Base-by-base conservation (phyloP, 768 basidiomycete species). In the Boletus speciosus region DNA sequence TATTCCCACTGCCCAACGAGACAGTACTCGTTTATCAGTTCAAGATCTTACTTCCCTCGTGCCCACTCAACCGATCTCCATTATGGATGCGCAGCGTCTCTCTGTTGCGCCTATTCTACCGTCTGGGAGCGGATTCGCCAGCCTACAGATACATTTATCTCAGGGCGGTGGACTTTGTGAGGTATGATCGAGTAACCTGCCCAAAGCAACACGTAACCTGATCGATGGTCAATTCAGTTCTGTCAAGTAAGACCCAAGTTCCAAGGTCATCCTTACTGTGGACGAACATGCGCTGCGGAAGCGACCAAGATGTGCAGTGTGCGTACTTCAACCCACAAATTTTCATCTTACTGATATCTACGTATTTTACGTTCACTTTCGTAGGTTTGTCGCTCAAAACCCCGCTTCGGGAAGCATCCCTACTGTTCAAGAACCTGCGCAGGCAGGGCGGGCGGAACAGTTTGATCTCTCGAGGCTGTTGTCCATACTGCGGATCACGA, bases 191-290 rank as follows among this genome's bases (percentile, higher is more conserved):
- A 27, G 7, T 12, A 19, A 19, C 21, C 32, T 56, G 11, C 19
- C 15, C 46, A 21, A 25, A 23, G 7, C 23, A 27, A 10, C n/a
- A 19, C 29, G 11, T 50, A 14, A 10, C 11, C 59, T 65, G 35
- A 58, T 51, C 45, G 21, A 55, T 46, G 53, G 37, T 54, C 31
- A 21, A 80, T 77, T 57, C 35, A 74, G 73, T 67, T 64, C 34
- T 86, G 85, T 61, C 78, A 81, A 56, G 75, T 76, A 63, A 81
- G 79, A 55, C 81, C 82, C 5, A 86, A 83, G 66, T 82, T 78
- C 61, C 78, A 75, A 58, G 76, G 73, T 57, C 81, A 81, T 59
- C 78, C 81, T 47, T 86, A 77, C 60, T 86, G 85, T 54, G 81
- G 85, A 51, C 82, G 83, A 74, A 81, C 78, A 49, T 86, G 85